Evolutionary conservation across 768 basidiomycete species (phyloP).

Genomic region (Phallus indusiatus): DNA sequence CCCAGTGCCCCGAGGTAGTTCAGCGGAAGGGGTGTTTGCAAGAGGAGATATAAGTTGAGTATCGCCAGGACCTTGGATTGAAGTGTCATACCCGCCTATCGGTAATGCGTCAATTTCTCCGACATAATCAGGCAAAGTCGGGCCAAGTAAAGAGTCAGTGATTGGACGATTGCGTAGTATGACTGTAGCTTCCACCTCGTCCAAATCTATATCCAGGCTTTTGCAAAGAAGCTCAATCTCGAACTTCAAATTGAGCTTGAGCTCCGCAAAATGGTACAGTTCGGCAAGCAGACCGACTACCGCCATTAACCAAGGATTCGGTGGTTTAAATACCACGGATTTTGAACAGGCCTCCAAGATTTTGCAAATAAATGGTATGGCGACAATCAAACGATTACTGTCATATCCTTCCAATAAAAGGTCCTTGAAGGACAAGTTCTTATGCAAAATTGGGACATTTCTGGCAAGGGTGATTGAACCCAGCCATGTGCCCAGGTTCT

Average conservation of each 20-base stretch:
- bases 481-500: conserved; percentile 94
- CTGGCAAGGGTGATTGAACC: conserved; percentile 89
- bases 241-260: conserved; percentile 95
- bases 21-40: conserved; percentile 51
- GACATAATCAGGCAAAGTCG: conserved; percentile 69
- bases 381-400: conserved; percentile 79
- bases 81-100: conserved; percentile 58
- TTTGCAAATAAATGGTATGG: conserved; percentile 98
- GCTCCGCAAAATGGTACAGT: conserved; percentile 93
- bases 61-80: conserved; percentile 39
- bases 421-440: conserved; percentile 94
- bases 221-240: conserved; percentile 98
- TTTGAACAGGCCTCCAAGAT: conserved; percentile 83
- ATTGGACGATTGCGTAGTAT: conserved; percentile 72
- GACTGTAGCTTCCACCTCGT: conserved; percentile 72
- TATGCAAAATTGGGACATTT: conserved; percentile 86
- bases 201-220: conserved; percentile 78
- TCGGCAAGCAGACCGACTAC: conserved; percentile 87
- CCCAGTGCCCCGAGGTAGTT: conserved; percentile 58
- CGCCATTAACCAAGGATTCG: conserved; percentile 98
- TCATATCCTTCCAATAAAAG: conserved; percentile 95
- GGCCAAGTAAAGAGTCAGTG: conserved; percentile 44
- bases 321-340: conserved; percentile 89
- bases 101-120: conserved; percentile 72
- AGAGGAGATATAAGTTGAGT: conserved; percentile 50